phyloP scores from a whole-genome alignment of 2,329 filamentous ascomycete genomes.

The Aureobasidium sp. region DNA sequence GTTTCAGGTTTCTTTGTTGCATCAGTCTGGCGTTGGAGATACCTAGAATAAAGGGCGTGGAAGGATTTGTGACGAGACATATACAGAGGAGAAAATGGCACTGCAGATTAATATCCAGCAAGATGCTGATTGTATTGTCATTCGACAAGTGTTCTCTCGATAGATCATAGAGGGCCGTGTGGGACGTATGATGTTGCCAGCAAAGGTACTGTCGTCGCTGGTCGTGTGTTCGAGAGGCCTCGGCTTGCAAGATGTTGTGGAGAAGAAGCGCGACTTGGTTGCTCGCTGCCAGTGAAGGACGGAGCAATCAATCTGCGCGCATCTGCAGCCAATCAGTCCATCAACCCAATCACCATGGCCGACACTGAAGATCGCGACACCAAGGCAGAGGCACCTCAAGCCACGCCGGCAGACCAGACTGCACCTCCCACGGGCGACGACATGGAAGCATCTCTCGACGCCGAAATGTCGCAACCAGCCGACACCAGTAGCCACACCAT shows the following conservation, averaged over 20 bases:
- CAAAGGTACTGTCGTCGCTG: not conserved
- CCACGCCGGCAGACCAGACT: not conserved
- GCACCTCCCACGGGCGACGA: conserved; percentile 7
- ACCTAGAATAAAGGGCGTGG: not conserved
- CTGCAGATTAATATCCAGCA: not conserved
- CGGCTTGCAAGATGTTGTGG: not conserved
- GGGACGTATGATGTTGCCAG: not conserved
- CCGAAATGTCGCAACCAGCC: not conserved
- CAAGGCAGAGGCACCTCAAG: conserved; percentile 2
- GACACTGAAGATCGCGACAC: conserved; percentile 6
- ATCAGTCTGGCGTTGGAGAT: conserved; percentile 4
- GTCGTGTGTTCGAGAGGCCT: not conserved
- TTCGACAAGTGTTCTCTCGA: not conserved
- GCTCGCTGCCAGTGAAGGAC: not conserved
- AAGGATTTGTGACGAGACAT: not conserved
- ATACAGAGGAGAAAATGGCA: not conserved
- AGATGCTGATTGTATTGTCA: not conserved
- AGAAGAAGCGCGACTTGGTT: not conserved
- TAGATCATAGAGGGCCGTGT: not conserved
- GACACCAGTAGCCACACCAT: not conserved
- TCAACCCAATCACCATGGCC: conserved; percentile 14
- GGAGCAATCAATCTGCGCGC: conserved; percentile 9
- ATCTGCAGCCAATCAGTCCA: conserved; percentile 6
- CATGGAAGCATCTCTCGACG: conserved; percentile 6
- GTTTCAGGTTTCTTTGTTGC: not conserved